Conservation (phyloP, 1,284 basidiomycete genomes). For the Takashimella koratensis region DNA sequence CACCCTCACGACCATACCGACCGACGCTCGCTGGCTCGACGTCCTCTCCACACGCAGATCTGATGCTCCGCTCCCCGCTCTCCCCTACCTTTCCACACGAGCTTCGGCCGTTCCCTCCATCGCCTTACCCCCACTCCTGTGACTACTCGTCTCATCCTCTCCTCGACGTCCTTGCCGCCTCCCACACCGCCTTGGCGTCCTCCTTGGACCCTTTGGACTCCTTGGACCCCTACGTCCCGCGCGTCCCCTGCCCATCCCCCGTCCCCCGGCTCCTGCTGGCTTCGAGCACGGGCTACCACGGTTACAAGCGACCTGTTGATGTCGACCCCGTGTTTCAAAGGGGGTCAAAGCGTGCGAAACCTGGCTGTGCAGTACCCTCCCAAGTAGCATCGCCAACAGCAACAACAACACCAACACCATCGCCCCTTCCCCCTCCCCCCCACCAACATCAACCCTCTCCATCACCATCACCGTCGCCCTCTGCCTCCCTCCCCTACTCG, state of each 20-base stretch:
- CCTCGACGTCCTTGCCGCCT: not conserved
- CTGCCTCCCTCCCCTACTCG: not conserved
- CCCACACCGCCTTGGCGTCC: too few relatives aligned
- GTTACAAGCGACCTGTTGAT: not conserved
- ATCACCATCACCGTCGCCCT: not conserved
- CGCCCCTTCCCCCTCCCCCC: not conserved
- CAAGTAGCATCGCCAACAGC: not conserved
- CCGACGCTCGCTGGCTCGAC: not conserved
- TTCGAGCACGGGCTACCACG: not conserved
- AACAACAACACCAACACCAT: not conserved
- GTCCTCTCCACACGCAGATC: not conserved
- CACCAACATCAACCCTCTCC: not conserved
- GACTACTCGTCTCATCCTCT: not conserved
- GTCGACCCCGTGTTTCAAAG: not conserved
- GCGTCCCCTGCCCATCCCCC: not conserved
- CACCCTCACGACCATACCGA: not conserved
- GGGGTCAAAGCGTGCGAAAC: not conserved
- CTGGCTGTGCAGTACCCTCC: not conserved
- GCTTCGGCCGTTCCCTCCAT: slow-evolving; percentile 1
- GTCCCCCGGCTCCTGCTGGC: not conserved
- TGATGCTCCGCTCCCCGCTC: slow-evolving; percentile 7
- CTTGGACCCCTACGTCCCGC: too few relatives aligned
- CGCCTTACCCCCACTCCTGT: slow-evolving; percentile 1
- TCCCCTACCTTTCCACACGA: slow-evolving; percentile 2
- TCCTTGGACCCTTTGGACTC: too few relatives aligned